These are phyloP conservation scores for Coniferiporia sulphurascens DNA, from an alignment of 1,284 basidiomycete genomes.

Conservation along the genomic window DNA sequence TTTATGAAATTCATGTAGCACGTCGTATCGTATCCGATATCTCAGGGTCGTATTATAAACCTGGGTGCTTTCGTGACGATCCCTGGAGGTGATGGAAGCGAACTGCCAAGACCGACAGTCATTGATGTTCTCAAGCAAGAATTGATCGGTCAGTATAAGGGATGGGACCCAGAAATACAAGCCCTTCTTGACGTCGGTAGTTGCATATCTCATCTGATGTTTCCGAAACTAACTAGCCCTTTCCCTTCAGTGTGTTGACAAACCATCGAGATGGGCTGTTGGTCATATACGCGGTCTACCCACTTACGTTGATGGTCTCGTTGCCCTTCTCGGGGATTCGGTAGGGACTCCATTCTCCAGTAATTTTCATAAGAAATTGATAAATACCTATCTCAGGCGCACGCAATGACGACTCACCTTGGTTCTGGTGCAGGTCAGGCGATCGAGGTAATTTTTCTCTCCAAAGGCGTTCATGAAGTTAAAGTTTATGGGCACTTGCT, in stretches of 20 bases:
- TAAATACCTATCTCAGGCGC: constrained; percentile 25
- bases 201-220: constrained; percentile 6
- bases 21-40: constrained; percentile 27
- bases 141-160: constrained; percentile 21
- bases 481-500: neutral
- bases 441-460: constrained; percentile 30
- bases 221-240: neutral
- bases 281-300: constrained; percentile 23
- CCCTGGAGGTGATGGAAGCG: constrained; percentile 20
- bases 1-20: constrained; percentile 18
- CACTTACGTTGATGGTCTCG: constrained; percentile 21
- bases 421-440: constrained; percentile 38
- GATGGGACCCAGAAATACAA: constrained; percentile 26
- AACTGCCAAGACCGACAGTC: constrained; percentile 24
- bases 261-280: constrained; percentile 25
- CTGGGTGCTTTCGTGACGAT: constrained; percentile 22
- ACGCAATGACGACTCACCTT: constrained; percentile 37
- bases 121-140: constrained; percentile 23
- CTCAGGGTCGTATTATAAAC: constrained; percentile 24
- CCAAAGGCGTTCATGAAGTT: neutral
- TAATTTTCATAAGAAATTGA: neutral
- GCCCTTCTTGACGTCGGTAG: constrained; percentile 22
- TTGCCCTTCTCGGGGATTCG: constrained; percentile 26
- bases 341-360: constrained; percentile 13
- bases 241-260: constrained; percentile 21